Conservation (phyloP, 805 yeast species). For the Candida andamanensis region DNA sequence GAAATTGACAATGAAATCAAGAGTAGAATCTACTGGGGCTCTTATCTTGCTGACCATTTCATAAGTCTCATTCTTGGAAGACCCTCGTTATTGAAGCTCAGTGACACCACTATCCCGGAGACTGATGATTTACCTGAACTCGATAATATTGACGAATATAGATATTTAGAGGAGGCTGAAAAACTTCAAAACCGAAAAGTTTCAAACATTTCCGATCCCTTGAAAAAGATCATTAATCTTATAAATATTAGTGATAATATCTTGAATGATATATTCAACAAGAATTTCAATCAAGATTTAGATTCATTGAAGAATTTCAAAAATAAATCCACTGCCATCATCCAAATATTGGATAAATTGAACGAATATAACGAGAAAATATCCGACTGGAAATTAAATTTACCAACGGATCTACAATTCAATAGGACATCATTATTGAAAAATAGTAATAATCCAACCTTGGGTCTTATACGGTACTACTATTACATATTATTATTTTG, state of each 20-base stretch:
- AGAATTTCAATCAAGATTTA: slow-evolving; percentile 25
- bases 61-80: slow-evolving; percentile 56
- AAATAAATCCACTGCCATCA: slow-evolving; percentile 37
- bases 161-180: slow-evolving; percentile 27
- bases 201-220: slow-evolving; percentile 39
- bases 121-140: slow-evolving; percentile 56
- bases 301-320: slow-evolving; percentile 13
- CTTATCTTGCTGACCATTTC: slow-evolving; percentile 60
- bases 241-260: slow-evolving; percentile 42
- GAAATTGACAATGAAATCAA: slow-evolving; percentile 50
- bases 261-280: slow-evolving; percentile 41
- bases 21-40: slow-evolving; percentile 63
- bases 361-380: slow-evolving; percentile 47
- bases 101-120: slow-evolving; percentile 58
- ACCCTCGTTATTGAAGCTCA: slow-evolving; percentile 49
- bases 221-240: slow-evolving; percentile 38
- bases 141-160: slow-evolving; percentile 57
- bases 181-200: slow-evolving; percentile 14
- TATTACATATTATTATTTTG: slow-evolving; percentile 57
- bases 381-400: slow-evolving; percentile 44
- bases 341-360: slow-evolving; percentile 33
- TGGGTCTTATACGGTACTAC: slow-evolving; percentile 48
- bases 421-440: slow-evolving; percentile 31
- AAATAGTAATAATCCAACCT: slow-evolving; percentile 49
- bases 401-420: slow-evolving; percentile 51